Base-by-base conservation (phyloP, 331 rosid species). In the Phaseolus coccineus region DNA sequence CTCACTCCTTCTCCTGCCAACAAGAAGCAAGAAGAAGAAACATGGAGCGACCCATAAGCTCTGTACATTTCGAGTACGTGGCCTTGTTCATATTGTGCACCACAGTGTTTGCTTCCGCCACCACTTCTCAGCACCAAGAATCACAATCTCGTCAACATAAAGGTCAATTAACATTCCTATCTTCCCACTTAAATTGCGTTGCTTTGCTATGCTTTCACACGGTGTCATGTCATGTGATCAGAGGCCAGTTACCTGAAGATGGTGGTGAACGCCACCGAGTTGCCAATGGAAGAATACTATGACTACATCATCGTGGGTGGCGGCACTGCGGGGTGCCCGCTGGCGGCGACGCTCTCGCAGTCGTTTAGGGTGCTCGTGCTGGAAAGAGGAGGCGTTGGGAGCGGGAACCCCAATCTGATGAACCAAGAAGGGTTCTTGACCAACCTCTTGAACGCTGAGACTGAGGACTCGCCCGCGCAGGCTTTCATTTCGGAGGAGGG, bases 251-350 rank as follows among this genome's bases (percentile, higher is more conserved):
- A 90, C 85, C 73, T 80, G n/a, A 85, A 76, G 35, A 85, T 91
- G 64, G 93, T 89, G 8, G 27, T 77, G 19, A 92, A 94, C 63
- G 95, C 97, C n/a, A 89, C 85, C 53, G 77, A 79, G 0, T 82
- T 94, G 22, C 97, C 95, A 0, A 2, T 52, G 4, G 87, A 86
- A 75, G 93, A 94, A 16, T 89, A 91, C 91, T 94, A 90, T 70
- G 98, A 94, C 27, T 94, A 90, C 85, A 90, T 94, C 24, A 84
- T 94, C 8, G 88, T 94, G 13, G 98, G 97, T 13, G 98, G 98
- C 3, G 98, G 98, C 19, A 94, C 98, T 0, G 90, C 98, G 1
- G 98, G 98, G 1, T 94, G 97, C 81, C 98, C 98, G 2, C 50
- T 94, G 76, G 97, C 94, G 0, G 96, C 98, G 10, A 94, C 97